Percentiles rank a stretch among this genome's conserved stretches.
Conservation (phyloP, 352 stramenopile species). For the Phytophthora sp. region DNA sequence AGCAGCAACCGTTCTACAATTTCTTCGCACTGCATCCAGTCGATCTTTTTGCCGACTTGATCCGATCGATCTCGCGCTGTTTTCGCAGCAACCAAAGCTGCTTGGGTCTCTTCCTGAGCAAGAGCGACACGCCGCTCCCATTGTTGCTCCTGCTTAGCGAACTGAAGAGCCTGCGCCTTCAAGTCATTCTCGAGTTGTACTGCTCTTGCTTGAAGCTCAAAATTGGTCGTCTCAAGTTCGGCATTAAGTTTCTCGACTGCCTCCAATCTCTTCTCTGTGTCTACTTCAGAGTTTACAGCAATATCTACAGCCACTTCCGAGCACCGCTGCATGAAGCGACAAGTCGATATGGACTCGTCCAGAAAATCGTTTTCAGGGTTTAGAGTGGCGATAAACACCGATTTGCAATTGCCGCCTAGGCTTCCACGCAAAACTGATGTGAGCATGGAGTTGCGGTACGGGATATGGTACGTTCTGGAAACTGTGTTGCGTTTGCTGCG, state of each 20-base stretch:
- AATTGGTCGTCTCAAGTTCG: constrained; percentile 48
- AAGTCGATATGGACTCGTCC: constrained; percentile 96
- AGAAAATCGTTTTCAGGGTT: constrained; percentile 88
- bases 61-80: constrained; percentile 10
- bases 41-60: constrained; percentile 25
- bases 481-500: constrained; percentile 69
- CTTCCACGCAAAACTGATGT: constrained; percentile 95
- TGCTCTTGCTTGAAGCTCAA: constrained; percentile 45
- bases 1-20: constrained; percentile 61
- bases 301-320: constrained; percentile 85
- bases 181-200: constrained; percentile 59
- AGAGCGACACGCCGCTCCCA: constrained; percentile 37
- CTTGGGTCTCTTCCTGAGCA: constrained; percentile 36
- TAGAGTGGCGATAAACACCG: constrained; percentile 96
- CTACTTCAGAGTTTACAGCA: constrained; percentile 69
- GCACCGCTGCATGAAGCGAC: constrained; percentile 96
- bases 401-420: constrained; percentile 97
- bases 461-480: constrained; percentile 82
- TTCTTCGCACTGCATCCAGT: constrained; percentile 66
- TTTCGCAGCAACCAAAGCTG: constrained; percentile 32
- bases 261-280: constrained; percentile 63
- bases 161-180: constrained; percentile 29
- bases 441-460: constrained; percentile 97
- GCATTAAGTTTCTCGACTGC: constrained; percentile 60
- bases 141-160: constrained; percentile 43